These are phyloP conservation scores for Epichloe scottii DNA, from an alignment of 2,329 filamentous ascomycete species.

Conservation along the genomic window DNA sequence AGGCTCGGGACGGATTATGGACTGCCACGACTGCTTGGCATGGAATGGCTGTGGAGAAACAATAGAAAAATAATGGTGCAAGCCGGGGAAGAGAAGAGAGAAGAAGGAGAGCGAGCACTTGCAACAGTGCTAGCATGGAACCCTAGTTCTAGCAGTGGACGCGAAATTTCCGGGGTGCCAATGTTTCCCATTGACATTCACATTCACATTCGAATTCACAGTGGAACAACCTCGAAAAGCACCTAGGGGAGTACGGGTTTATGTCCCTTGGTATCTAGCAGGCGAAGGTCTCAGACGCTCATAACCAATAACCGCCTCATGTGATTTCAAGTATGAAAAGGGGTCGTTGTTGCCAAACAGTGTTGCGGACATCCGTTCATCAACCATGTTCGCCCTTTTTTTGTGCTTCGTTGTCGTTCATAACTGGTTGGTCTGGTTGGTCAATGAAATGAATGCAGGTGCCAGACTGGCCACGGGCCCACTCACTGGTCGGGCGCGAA, in stretches of 20 bases:
- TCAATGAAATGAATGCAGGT: background rate
- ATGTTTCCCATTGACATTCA: background rate
- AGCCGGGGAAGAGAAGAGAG: background rate
- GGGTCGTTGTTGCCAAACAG: no score
- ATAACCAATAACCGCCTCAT: no score
- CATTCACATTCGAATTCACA: background rate
- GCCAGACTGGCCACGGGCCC: background rate
- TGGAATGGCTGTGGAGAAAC: conserved; percentile 2
- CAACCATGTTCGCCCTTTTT: no score
- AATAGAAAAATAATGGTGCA: background rate
- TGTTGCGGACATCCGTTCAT: no score
- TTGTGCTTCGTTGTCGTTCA: no score
- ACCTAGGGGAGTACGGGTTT: no score
- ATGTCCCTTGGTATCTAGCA: no score
- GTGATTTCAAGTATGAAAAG: no score
- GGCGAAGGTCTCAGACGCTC: no score
- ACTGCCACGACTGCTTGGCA: background rate
- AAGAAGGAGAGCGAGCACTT: background rate
- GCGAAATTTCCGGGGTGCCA: background rate
- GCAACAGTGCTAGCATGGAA: background rate
- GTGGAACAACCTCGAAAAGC: no score
- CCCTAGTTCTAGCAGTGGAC: background rate
- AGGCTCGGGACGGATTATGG: background rate
- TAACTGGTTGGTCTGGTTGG: background rate
- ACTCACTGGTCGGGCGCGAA: background rate